Percentiles rank a stretch among this genome's conserved stretches.
Evolutionary conservation across 192 early-diverging fungal species (phyloP).

Genomic region (Funneliformis geosporum): DNA sequence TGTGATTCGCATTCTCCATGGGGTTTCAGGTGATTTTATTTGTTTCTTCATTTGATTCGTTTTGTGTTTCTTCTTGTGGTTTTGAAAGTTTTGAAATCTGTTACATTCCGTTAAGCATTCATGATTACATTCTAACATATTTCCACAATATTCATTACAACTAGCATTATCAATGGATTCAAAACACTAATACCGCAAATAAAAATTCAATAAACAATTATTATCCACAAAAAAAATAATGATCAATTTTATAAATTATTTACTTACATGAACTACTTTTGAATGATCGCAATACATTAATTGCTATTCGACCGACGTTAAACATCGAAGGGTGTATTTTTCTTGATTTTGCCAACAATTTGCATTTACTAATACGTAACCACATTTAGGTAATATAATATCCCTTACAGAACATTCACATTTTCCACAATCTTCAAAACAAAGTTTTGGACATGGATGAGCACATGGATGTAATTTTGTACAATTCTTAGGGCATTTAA

Average conservation of each 20-base stretch:
- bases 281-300: slow-evolving; percentile 47
- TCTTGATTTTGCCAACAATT: slow-evolving; percentile 33
- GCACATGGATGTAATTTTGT: slow-evolving; percentile 43
- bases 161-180: neutral
- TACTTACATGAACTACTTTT: slow-evolving; percentile 18
- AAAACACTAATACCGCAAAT: slow-evolving; percentile 26
- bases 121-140: slow-evolving; percentile 40
- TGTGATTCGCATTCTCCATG: too few species aligned
- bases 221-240: neutral
- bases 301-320: slow-evolving; percentile 17
- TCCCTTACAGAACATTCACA: slow-evolving; percentile 31
- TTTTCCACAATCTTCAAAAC: slow-evolving; percentile 53
- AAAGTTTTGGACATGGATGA: slow-evolving; percentile 49
- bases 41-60: too few species aligned
- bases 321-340: neutral
- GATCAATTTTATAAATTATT: neutral
- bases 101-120: slow-evolving; percentile 42
- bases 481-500: slow-evolving; percentile 49
- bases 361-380: slow-evolving; percentile 33
- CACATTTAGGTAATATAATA: slow-evolving; percentile 30
- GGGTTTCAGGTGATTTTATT: too few species aligned
- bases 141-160: slow-evolving; percentile 40
- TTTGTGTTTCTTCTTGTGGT: neutral
- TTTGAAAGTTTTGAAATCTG: slow-evolving; percentile 37
- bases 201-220: neutral